Evolutionary conservation across 2,329 filamentous ascomycete species (phyloP).

Genomic region (Pleoardoris graminearum): DNA sequence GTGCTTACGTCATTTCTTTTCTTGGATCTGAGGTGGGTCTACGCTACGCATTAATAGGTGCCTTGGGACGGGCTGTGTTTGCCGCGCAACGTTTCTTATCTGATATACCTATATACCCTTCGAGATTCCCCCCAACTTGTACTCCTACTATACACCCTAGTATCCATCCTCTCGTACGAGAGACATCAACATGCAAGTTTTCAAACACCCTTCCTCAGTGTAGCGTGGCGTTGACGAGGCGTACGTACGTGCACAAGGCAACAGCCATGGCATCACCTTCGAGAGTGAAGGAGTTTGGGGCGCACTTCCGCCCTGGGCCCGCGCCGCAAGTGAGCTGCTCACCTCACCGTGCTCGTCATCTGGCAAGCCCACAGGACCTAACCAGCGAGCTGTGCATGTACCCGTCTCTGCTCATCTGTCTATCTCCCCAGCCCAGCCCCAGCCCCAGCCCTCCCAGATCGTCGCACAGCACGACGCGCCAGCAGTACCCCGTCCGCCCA

Average conservation of each 20-base stretch:
- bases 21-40: not conserved
- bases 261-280: not conserved
- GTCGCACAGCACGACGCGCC: too few species aligned
- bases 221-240: too few species aligned
- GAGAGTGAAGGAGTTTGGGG: not conserved
- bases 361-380: not conserved
- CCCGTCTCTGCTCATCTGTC: too few species aligned
- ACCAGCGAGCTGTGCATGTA: not conserved
- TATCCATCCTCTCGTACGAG: not conserved
- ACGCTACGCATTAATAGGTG: not conserved
- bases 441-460: too few species aligned
- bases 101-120: not conserved
- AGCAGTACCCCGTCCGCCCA: too few species aligned
- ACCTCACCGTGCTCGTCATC: not conserved
- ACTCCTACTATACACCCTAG: not conserved
- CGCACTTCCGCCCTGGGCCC: not conserved
- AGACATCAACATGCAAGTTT: not conserved
- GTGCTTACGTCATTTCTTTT: constrained; percentile 7
- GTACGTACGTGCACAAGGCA: not conserved
- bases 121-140: constrained; percentile 1
- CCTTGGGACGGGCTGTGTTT: not conserved
- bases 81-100: not conserved
- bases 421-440: too few species aligned
- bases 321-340: not conserved
- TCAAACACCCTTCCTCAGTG: not conserved